Percentiles rank a stretch among this genome's conserved stretches.
Evolutionary conservation across 495 filamentous ascomycete genomes (phyloP).

Genomic region (Neurospora tetraspora): DNA sequence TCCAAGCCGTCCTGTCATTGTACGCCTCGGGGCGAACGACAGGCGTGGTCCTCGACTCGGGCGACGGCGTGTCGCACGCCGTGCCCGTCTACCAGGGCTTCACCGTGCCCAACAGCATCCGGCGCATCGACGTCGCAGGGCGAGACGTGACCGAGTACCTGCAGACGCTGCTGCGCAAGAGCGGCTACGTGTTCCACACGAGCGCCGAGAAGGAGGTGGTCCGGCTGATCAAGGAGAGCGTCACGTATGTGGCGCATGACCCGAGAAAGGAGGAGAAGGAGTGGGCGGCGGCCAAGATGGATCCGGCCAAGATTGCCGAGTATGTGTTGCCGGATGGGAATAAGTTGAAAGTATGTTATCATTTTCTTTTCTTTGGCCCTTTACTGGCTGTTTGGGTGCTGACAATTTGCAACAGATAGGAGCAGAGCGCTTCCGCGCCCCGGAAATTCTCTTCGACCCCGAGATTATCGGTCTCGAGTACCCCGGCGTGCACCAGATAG

Average conservation of each 20-base stretch:
- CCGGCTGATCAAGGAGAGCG: slow-evolving; percentile 90
- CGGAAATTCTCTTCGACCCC: slow-evolving; percentile 96
- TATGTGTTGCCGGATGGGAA: slow-evolving; percentile 89
- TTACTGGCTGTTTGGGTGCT: slow-evolving; percentile 10
- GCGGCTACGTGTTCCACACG: slow-evolving; percentile 90
- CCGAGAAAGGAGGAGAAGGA: slow-evolving; percentile 94
- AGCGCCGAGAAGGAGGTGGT: slow-evolving; percentile 98
- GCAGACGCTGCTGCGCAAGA: slow-evolving; percentile 83
- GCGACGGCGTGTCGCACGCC: slow-evolving; percentile 94
- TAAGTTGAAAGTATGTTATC: slow-evolving; percentile 62
- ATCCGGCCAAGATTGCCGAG: slow-evolving; percentile 62
- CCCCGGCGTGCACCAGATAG: slow-evolving; percentile 93
- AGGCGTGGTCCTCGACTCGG: slow-evolving; percentile 88
- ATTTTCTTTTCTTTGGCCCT: not conserved
- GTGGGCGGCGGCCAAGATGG: slow-evolving; percentile 60
- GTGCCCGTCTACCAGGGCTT: slow-evolving; percentile 98
- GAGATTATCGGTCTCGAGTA: slow-evolving; percentile 97
- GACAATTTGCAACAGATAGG: slow-evolving; percentile 50
- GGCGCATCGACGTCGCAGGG: slow-evolving; percentile 94
- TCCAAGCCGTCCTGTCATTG: slow-evolving; percentile 92
- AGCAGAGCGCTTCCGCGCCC: slow-evolving; percentile 85
- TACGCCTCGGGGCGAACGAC: slow-evolving; percentile 96
- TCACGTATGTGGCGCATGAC: slow-evolving; percentile 83
- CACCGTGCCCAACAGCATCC: slow-evolving; percentile 88
- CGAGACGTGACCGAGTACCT: slow-evolving; percentile 95